Percentiles rank a stretch among this genome's conserved stretches.
These are phyloP conservation scores for Candida odintsovae DNA, from an alignment of 805 yeast species.

Conservation along the genomic window DNA sequence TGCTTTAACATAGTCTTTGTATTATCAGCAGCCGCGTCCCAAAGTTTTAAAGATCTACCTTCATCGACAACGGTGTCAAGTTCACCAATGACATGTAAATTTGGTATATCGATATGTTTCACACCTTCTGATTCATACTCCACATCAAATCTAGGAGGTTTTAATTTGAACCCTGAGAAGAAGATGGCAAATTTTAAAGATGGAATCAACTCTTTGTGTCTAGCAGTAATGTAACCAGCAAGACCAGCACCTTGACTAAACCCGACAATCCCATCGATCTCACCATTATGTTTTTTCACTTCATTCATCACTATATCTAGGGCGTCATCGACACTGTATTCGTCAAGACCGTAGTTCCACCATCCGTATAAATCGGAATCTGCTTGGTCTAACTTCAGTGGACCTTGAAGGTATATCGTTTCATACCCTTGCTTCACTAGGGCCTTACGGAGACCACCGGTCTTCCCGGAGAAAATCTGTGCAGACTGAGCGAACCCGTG, in stretches of 20 bases:
- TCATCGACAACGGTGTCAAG: constrained; percentile 82
- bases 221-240: constrained; percentile 54
- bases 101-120: constrained; percentile 23
- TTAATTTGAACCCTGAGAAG: constrained; percentile 57
- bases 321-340: constrained; percentile 28
- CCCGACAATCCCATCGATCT: constrained; percentile 81
- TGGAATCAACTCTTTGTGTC: constrained; percentile 41
- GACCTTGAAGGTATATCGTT: constrained; percentile 70
- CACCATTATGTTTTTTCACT: constrained; percentile 45
- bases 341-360: constrained; percentile 49
- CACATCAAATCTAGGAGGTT: constrained; percentile 21
- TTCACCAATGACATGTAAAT: constrained; percentile 80
- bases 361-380: constrained; percentile 46
- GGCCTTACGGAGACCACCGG: constrained; percentile 79
- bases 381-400: constrained; percentile 43
- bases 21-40: constrained; percentile 38
- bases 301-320: constrained; percentile 37
- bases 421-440: constrained; percentile 57
- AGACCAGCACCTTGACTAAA: constrained; percentile 93
- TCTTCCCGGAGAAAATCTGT: constrained; percentile 69
- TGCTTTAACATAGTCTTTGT: constrained; percentile 55
- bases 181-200: constrained; percentile 27
- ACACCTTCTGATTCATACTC: constrained; percentile 8
- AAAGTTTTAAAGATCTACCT: constrained; percentile 56
- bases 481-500: constrained; percentile 92